phyloP scores from a whole-genome alignment of 2,329 filamentous ascomycete species.

The Boeremia exigua region DNA sequence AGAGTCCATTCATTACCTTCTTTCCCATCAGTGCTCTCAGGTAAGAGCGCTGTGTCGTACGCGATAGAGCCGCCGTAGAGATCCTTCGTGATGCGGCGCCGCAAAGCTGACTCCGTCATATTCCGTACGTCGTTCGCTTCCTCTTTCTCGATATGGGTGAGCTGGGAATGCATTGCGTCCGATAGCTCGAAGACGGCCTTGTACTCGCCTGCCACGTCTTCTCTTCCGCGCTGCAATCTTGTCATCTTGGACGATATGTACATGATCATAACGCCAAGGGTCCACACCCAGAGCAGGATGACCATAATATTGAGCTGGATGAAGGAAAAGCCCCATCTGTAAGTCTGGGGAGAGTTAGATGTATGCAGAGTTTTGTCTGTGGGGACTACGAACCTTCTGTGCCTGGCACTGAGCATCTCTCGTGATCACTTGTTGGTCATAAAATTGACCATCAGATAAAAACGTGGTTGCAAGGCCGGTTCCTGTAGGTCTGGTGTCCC shows the following conservation, averaged over 20 bases:
- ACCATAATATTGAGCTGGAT: slow-evolving; percentile 22
- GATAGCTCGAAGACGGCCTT: slow-evolving; percentile 26
- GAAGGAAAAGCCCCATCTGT: slow-evolving; percentile 34
- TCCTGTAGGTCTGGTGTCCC: neutral
- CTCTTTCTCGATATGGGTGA: slow-evolving; percentile 1
- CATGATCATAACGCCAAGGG: slow-evolving; percentile 17
- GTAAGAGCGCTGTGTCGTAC: neutral
- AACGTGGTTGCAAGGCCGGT: neutral
- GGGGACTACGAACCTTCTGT: neutral
- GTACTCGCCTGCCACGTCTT: slow-evolving; percentile 19
- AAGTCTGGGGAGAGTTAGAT: slow-evolving; percentile 10
- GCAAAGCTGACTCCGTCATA: neutral
- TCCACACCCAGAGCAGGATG: slow-evolving; percentile 21
- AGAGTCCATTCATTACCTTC: neutral
- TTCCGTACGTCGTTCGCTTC: neutral
- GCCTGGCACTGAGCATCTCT: neutral
- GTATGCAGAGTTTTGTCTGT: neutral
- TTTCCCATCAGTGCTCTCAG: neutral
- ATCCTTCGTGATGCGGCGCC: neutral
- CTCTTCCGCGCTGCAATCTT: neutral
- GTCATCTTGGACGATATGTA: slow-evolving; percentile 14
- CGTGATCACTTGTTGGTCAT: neutral
- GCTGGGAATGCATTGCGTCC: slow-evolving; percentile 19
- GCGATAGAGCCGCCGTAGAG: slow-evolving; percentile 24
- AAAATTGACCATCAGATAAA: neutral